phyloP scores from a whole-genome alignment of 2,329 filamentous ascomycete species.

The Aurifilum marmelostoma region DNA sequence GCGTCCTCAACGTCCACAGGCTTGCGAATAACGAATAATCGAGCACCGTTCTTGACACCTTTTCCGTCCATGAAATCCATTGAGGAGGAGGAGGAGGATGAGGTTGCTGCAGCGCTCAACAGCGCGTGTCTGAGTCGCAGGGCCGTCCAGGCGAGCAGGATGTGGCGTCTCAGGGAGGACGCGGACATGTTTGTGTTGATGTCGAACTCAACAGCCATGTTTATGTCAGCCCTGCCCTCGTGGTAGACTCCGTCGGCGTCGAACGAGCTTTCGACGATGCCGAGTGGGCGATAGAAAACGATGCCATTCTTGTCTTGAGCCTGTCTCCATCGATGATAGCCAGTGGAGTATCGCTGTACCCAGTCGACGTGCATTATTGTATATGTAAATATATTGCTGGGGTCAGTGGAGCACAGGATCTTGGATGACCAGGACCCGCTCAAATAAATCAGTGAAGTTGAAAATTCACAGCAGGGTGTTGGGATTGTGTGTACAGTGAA shows the following conservation, averaged over 20 bases:
- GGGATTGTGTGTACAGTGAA: too few species aligned
- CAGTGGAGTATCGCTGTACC: slow-evolving; percentile 20
- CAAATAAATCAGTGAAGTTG: not conserved
- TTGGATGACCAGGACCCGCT: not conserved
- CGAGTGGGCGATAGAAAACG: slow-evolving; percentile 24
- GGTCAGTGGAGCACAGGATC: too few species aligned
- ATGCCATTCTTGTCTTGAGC: not conserved
- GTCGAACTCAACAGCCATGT: slow-evolving; percentile 27
- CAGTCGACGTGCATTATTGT: slow-evolving; percentile 14
- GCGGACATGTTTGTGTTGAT: slow-evolving; percentile 29
- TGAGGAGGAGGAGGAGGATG: slow-evolving; percentile 16
- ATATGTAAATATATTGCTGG: not conserved
- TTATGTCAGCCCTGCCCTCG: slow-evolving; percentile 34
- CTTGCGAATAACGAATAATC: slow-evolving; percentile 16
- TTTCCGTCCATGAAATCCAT: slow-evolving; percentile 27
- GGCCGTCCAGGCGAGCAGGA: slow-evolving; percentile 32
- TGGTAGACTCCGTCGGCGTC: slow-evolving; percentile 34
- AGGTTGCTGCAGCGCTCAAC: slow-evolving; percentile 23
- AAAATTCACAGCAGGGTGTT: not conserved
- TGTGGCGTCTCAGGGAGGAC: slow-evolving; percentile 27
- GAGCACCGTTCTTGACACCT: not conserved
- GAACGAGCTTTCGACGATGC: slow-evolving; percentile 33
- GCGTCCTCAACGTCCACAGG: slow-evolving; percentile 14
- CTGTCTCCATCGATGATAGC: slow-evolving; percentile 25
- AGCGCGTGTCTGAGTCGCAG: slow-evolving; percentile 32